Percentiles rank a stretch among this genome's conserved stretches.
Conservation (phyloP, 116 monocot genomes). For the Trichopus zeylanicus region DNA sequence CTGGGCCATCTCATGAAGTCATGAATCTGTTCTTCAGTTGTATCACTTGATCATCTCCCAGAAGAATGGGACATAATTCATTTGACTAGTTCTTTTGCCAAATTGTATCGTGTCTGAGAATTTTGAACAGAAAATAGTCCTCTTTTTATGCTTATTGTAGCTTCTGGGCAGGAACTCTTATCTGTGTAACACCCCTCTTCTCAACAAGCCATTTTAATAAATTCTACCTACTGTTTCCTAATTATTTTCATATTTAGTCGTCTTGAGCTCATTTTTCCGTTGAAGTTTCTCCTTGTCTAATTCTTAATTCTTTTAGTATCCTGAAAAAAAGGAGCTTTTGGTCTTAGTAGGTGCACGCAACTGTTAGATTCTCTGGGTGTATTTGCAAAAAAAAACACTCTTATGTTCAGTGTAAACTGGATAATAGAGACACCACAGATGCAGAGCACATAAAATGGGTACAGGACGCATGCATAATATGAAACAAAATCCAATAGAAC, state of each 20-base stretch:
- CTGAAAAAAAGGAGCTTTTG: slow-evolving; percentile 15
- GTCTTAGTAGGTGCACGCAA: no score
- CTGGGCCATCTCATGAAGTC: slow-evolving; percentile 58
- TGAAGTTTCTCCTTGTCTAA: no score
- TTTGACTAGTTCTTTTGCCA: neutral
- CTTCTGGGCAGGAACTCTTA: neutral
- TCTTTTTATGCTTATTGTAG: neutral
- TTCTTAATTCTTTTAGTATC: no score
- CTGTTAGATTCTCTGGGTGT: no score
- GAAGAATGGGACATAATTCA: neutral
- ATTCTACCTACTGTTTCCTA: neutral
- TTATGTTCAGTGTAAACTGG: no score
- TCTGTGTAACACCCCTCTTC: neutral
- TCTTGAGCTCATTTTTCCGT: no score
- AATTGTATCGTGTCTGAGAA: neutral
- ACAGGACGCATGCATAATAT: no score
- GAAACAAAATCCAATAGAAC: no score
- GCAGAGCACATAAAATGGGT: no score
- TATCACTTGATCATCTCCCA: no score
- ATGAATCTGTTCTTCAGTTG: slow-evolving; percentile 9
- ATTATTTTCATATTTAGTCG: neutral
- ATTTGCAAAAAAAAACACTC: no score
- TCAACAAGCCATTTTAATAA: neutral
- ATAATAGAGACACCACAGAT: no score
- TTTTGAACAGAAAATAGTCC: neutral